phyloP scores from a whole-genome alignment of 176 grass and related monocot genomes.

The Tillandsia leiboldiana region DNA sequence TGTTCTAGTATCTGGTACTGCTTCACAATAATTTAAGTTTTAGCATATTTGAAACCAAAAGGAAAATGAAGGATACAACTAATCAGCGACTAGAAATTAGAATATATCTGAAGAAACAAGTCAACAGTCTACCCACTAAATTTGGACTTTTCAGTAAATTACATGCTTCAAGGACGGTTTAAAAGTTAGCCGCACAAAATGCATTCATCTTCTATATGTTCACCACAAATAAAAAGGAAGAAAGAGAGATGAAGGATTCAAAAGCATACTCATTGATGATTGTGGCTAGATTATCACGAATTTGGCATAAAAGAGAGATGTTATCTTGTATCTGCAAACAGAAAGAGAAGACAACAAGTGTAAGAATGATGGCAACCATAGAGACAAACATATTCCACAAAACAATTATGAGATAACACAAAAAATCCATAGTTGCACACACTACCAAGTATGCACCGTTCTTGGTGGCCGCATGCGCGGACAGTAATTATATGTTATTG shows the following conservation, averaged over 20 bases:
- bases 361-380: neutral
- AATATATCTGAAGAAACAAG: too few species aligned
- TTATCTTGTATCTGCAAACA: conserved; percentile 71
- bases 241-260: conserved; percentile 9
- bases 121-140: too few species aligned
- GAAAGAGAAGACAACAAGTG: conserved; percentile 1
- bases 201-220: neutral
- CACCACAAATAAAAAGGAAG: neutral
- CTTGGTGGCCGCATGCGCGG: neutral
- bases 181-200: conserved; percentile 4
- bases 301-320: conserved; percentile 68
- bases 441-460: neutral
- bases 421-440: neutral
- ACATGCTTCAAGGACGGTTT: too few species aligned
- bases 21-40: neutral
- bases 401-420: neutral
- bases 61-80: neutral
- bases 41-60: neutral
- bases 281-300: conserved; percentile 68
- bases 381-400: neutral
- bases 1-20: neutral
- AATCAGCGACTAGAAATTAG: neutral
- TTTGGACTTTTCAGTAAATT: too few species aligned
- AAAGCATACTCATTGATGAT: conserved; percentile 84
- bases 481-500: too few species aligned